phyloP scores from a whole-genome alignment of 768 basidiomycete genomes.

The Paxillus ammoniavirescens region DNA sequence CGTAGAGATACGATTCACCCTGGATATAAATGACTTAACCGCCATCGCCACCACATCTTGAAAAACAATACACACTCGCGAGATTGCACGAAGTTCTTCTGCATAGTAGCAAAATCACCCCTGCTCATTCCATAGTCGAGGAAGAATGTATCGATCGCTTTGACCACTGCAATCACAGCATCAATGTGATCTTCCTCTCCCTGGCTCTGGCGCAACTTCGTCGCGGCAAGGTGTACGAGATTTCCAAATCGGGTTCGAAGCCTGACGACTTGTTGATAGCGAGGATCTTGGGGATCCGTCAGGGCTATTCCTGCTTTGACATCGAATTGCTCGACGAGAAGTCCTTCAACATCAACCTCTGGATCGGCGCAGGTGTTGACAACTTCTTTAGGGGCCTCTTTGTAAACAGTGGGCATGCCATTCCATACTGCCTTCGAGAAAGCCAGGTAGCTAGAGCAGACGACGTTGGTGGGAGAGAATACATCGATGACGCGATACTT shows the following conservation, averaged over 20 bases:
- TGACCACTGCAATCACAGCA: conserved; percentile 69
- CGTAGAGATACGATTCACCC: conserved; percentile 63
- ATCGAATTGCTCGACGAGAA: conserved; percentile 63
- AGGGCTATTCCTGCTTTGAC: conserved; percentile 76
- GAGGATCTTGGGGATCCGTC: conserved; percentile 67
- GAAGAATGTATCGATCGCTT: conserved; percentile 74
- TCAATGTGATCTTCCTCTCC: conserved; percentile 85
- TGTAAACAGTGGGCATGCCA: conserved; percentile 69
- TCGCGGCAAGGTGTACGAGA: conserved; percentile 66
- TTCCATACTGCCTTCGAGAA: conserved; percentile 74
- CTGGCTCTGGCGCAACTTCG: conserved; percentile 55
- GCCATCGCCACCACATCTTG: neutral
- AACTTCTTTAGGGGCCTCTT: conserved; percentile 55
- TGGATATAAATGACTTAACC: conserved; percentile 22
- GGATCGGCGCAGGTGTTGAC: conserved; percentile 56
- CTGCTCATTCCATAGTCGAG: conserved; percentile 67
- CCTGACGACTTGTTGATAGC: conserved; percentile 61
- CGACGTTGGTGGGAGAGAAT: neutral
- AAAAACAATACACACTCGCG: conserved; percentile 23
- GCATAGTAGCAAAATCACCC: conserved; percentile 56
- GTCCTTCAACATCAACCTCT: conserved; percentile 64
- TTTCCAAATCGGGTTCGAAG: conserved; percentile 67
- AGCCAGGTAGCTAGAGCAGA: conserved; percentile 54
- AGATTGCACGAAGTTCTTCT: conserved; percentile 42
- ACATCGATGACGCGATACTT: conserved; percentile 17